A percentile compares a stretch with the other conserved stretches of the same genome.
Evolutionary conservation across 106 monocot genomes (phyloP).

Genomic region (Phalaenopsis equestris): DNA sequence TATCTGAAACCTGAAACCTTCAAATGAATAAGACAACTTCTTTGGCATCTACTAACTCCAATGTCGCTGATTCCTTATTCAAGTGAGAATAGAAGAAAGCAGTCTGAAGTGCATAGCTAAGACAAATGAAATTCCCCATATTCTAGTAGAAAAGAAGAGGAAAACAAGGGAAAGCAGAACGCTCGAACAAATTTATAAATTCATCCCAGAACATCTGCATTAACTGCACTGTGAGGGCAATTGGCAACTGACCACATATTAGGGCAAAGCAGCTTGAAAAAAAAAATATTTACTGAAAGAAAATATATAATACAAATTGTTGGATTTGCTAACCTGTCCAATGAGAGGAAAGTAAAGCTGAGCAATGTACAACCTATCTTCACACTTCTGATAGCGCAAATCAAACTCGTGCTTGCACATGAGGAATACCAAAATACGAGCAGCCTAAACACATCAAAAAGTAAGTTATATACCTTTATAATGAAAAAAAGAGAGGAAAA

Average conservation of each 20-base stretch:
- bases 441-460: constrained; percentile 48
- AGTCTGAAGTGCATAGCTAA: not conserved
- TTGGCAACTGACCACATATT: not conserved
- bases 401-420: constrained; percentile 99
- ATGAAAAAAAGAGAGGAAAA: not conserved
- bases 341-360: constrained; percentile 94
- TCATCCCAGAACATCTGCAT: not conserved
- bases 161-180: not conserved
- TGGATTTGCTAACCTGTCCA: constrained; percentile 60
- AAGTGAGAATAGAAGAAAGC: not conserved
- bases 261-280: not conserved
- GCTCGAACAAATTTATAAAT: not conserved
- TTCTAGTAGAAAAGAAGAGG: not conserved
- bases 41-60: not conserved
- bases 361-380: constrained; percentile 95
- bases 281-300: not conserved
- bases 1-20: not conserved
- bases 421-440: constrained; percentile 88
- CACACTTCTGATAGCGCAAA: constrained; percentile 86
- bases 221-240: not conserved
- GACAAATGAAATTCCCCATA: not conserved
- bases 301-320: not conserved
- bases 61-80: not conserved
- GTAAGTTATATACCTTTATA: not conserved
- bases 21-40: not conserved